These are phyloP conservation scores for Rickenella mellea DNA, from an alignment of 768 basidiomycete species.

Conservation along the genomic window DNA sequence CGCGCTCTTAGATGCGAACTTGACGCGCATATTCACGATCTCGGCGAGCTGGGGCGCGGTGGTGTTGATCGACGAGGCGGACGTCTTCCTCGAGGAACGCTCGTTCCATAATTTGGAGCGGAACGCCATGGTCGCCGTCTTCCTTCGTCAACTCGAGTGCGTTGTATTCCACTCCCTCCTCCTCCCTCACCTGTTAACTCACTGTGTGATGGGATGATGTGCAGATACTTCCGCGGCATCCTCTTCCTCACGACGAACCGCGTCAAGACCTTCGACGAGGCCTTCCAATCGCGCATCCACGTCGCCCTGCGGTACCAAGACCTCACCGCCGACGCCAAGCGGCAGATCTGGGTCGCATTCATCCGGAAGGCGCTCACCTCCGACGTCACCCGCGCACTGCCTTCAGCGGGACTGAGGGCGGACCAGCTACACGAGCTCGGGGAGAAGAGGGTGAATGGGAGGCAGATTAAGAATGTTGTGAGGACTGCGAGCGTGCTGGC, in stretches of 20 bases:
- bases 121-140: slow-evolving; percentile 68
- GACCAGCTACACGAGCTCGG: slow-evolving; percentile 39
- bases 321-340: slow-evolving; percentile 40
- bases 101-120: slow-evolving; percentile 54
- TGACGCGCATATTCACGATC: slow-evolving; percentile 22
- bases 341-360: slow-evolving; percentile 59
- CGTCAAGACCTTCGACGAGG: slow-evolving; percentile 28
- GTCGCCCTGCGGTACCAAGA: slow-evolving; percentile 49
- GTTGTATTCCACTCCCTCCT: slow-evolving; percentile 5
- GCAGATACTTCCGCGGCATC: slow-evolving; percentile 23
- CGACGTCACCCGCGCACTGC: background rate
- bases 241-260: slow-evolving; percentile 32
- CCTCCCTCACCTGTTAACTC: background rate
- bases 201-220: slow-evolving; percentile 6
- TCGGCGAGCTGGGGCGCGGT: slow-evolving; percentile 24
- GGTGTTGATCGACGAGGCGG: slow-evolving; percentile 34
- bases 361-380: slow-evolving; percentile 27
- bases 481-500: slow-evolving; percentile 57
- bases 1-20: slow-evolving; percentile 17
- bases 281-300: slow-evolving; percentile 20
- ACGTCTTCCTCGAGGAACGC: slow-evolving; percentile 66
- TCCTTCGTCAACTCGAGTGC: slow-evolving; percentile 25
- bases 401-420: slow-evolving; percentile 23
- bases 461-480: slow-evolving; percentile 64
- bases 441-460: slow-evolving; percentile 45